Evolutionary conservation across 805 yeast genomes (phyloP).

Genomic region (Candida cerambycidarum): DNA sequence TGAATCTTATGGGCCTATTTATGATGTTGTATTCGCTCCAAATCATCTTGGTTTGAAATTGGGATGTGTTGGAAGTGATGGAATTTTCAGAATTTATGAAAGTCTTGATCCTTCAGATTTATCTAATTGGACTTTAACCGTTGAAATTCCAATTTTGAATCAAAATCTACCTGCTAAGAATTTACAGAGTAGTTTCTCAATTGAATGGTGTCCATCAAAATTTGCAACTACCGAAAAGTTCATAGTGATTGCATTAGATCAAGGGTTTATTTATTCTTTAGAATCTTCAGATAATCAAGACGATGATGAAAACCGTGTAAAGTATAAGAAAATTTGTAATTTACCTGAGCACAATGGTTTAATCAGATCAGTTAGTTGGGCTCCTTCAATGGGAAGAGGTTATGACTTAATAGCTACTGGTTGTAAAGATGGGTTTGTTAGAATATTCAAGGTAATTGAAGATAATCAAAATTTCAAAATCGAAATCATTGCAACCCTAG

Average conservation of each 20-base stretch:
- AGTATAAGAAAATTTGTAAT: constrained; percentile 54
- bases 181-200: constrained; percentile 79
- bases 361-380: constrained; percentile 91
- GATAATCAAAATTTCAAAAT: constrained; percentile 39
- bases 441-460: constrained; percentile 76
- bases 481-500: constrained; percentile 64
- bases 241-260: constrained; percentile 82
- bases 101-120: constrained; percentile 88
- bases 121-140: constrained; percentile 73
- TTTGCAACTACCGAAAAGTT: constrained; percentile 72
- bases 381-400: constrained; percentile 91
- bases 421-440: constrained; percentile 88
- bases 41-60: constrained; percentile 75
- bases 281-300: constrained; percentile 8
- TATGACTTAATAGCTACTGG: constrained; percentile 92
- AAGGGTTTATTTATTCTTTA: constrained; percentile 68
- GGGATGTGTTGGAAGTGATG: constrained; percentile 89
- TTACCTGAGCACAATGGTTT: constrained; percentile 85
- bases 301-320: constrained; percentile 17
- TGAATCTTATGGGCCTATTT: constrained; percentile 85
- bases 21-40: constrained; percentile 89
- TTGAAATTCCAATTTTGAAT: constrained; percentile 65
- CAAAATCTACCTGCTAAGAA: constrained; percentile 72
- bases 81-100: constrained; percentile 80
- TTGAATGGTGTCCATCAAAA: constrained; percentile 90